A percentile compares a stretch with the other conserved stretches of the same genome.
Conservation (phyloP, 306 rosid species). For the Fragaria ananassa region DNA sequence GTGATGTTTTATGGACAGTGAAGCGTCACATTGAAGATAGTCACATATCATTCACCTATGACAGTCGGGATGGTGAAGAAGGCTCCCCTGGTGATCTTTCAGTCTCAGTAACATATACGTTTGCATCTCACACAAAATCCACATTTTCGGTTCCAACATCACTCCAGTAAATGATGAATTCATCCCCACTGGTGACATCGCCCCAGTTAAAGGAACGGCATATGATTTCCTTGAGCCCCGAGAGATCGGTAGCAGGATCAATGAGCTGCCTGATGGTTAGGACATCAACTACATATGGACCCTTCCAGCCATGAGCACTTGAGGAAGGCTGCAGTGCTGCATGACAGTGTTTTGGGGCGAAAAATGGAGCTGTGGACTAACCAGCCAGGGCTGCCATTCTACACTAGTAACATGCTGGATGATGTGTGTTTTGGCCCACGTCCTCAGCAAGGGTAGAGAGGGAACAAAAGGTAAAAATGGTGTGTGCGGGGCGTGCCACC, state of each 20-base stretch:
- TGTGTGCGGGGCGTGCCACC: too few species aligned
- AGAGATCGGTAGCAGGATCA: slow-evolving; percentile 38
- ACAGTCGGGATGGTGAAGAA: slow-evolving; percentile 54
- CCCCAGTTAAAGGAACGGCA: slow-evolving; percentile 35
- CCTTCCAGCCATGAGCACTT: slow-evolving; percentile 11
- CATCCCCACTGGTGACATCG: slow-evolving; percentile 49
- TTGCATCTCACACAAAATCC: slow-evolving; percentile 49
- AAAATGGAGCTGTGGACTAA: slow-evolving; percentile 65
- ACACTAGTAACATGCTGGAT: slow-evolving; percentile 38
- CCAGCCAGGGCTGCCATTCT: slow-evolving; percentile 55
- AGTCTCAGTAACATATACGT: slow-evolving; percentile 49
- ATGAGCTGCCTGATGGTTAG: slow-evolving; percentile 41
- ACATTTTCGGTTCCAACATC: slow-evolving; percentile 45
- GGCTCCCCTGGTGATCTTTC: slow-evolving; percentile 70
- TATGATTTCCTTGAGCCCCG: slow-evolving; percentile 50
- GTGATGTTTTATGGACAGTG: slow-evolving; percentile 56
- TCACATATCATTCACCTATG: slow-evolving; percentile 46
- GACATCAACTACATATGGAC: slow-evolving; percentile 60
- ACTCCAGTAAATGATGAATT: slow-evolving; percentile 57
- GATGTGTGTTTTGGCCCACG: too few species aligned
- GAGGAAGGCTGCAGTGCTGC: slow-evolving; percentile 33
- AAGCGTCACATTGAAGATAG: slow-evolving; percentile 30
- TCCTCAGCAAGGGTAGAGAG: too few species aligned
- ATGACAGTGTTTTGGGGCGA: slow-evolving; percentile 47
- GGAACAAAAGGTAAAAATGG: too few species aligned